These are phyloP conservation scores for Penicillium salamii DNA, from an alignment of 495 filamentous ascomycete species.

Conservation along the genomic window DNA sequence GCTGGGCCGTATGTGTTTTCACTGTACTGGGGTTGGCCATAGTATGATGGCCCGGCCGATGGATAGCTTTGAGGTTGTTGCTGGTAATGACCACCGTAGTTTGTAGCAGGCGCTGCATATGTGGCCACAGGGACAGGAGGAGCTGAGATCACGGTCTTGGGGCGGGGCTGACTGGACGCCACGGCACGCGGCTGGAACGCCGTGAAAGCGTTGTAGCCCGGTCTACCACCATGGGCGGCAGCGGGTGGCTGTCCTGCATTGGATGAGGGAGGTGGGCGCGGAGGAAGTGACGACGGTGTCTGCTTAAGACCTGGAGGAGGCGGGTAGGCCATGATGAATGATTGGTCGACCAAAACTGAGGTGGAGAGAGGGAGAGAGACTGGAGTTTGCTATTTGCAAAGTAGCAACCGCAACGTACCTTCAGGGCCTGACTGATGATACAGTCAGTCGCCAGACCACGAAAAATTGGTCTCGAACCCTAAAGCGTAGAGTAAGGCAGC, in stretches of 20 bases:
- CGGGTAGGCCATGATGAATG: conserved; percentile 94
- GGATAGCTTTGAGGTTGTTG: conserved; percentile 37
- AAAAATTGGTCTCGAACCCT: conserved; percentile 28
- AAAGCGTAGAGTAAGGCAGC: too few relatives aligned
- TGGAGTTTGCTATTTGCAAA: conserved; percentile 32
- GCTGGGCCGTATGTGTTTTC: conserved; percentile 52
- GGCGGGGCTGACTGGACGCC: conserved; percentile 47
- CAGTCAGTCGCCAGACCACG: conserved; percentile 40
- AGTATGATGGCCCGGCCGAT: conserved; percentile 46
- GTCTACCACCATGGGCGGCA: conserved; percentile 29
- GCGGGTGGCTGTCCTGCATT: conserved; percentile 45
- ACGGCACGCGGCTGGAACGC: conserved; percentile 65
- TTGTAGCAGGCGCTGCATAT: conserved; percentile 36
- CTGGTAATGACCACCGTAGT: conserved; percentile 37
- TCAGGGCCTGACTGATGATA: conserved; percentile 44
- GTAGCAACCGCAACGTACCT: conserved; percentile 58
- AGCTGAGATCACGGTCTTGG: conserved; percentile 41
- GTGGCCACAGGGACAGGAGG: conserved; percentile 37
- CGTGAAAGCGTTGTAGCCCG: conserved; percentile 44
- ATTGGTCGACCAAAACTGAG: conserved; percentile 41
- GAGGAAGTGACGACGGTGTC: conserved; percentile 71
- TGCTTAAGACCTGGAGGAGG: conserved; percentile 83
- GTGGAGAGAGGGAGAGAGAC: conserved; percentile 16
- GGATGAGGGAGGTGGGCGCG: conserved; percentile 73
- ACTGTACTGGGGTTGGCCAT: conserved; percentile 50